Base-by-base conservation (phyloP, 257 asterid species). In the Solanum stenotomum region DNA sequence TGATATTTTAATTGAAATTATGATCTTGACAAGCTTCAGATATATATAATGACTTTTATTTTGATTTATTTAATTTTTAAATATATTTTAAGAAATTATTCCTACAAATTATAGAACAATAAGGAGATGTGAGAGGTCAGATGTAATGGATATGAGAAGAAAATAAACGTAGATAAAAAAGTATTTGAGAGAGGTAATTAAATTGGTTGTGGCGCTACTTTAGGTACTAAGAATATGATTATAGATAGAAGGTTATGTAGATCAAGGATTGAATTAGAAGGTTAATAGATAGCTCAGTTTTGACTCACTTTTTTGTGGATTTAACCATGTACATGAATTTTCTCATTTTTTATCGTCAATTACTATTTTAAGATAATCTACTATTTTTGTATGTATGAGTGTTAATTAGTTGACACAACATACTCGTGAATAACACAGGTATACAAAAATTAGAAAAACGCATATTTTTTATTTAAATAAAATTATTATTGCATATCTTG, bases 131-230 rank as follows among this genome's bases (percentile, higher is more conserved):
- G 63, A 52, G 23, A 52, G 10, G n/a, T 52, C 0, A 0, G 9
- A 18, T 52, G 0, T 52, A 16, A 3, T 52, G 23, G 7, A 16
- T 16, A 52, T 52, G 23, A 6, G n/a, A 18, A 52, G 0, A 40
- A 52, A 52, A 52, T 52, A 6, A 8, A 18, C 0, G 2, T 2
- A 52, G 63, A 52, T 10, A 52, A 52, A 52, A 0, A 52, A 18
- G 10, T 2, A 52, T 52, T 6, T 0, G 0, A 18, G 10, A 52
- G 9, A 52, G n/a, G n/a, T 18, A 6, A 6, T 52, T 52, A 52
- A 0, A 52, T 6, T 16, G 4, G 0, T 18, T 1, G 63, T 52
- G n/a, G 0, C 63, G 0, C n/a, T 18, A 52, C 10, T 49, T 49
- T 18, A 52, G 0, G 0, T 52, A 52, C 10, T 18, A 1, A 18